Conservation (phyloP, 768 basidiomycete species). For the Lentinula sp. region DNA sequence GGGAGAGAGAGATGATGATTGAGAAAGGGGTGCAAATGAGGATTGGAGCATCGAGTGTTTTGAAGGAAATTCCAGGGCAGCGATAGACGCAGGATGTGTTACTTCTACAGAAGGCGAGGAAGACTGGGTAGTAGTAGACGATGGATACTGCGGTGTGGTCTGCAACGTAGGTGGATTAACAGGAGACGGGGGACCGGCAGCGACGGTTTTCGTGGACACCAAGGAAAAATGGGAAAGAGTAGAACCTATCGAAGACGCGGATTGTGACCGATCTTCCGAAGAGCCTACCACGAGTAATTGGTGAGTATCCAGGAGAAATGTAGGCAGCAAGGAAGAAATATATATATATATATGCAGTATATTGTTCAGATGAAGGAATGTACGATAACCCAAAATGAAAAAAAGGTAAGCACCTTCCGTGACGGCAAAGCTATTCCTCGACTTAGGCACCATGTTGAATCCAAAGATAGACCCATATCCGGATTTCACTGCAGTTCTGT, state of each 20-base stretch:
- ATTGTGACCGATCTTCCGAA: not conserved
- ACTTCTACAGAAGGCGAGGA: not conserved
- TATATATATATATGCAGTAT: not conserved
- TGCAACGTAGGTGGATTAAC: not conserved
- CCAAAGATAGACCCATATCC: constrained; percentile 5
- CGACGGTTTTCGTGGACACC: not conserved
- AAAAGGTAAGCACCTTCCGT: constrained; percentile 2
- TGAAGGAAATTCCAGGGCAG: not conserved
- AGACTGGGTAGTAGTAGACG: not conserved
- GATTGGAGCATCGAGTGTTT: not conserved
- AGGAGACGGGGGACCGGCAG: not conserved
- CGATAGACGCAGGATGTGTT: not conserved
- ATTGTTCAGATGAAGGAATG: not conserved
- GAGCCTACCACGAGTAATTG: not conserved
- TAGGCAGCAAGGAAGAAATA: not conserved
- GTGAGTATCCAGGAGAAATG: not conserved
- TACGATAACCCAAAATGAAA: not conserved
- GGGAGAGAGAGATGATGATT: not conserved
- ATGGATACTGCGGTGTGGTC: not conserved
- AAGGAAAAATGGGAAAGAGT: not conserved
- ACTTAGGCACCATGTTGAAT: constrained; percentile 2
- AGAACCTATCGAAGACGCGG: not conserved
- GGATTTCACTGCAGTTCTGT: not conserved
- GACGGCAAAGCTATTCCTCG: not conserved
- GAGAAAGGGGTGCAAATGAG: not conserved